Evolutionary conservation across 1,139 yeast genomes (phyloP), one percentile per base, ranked within the genome.

Genomic region (Pichia sp.): DNA sequence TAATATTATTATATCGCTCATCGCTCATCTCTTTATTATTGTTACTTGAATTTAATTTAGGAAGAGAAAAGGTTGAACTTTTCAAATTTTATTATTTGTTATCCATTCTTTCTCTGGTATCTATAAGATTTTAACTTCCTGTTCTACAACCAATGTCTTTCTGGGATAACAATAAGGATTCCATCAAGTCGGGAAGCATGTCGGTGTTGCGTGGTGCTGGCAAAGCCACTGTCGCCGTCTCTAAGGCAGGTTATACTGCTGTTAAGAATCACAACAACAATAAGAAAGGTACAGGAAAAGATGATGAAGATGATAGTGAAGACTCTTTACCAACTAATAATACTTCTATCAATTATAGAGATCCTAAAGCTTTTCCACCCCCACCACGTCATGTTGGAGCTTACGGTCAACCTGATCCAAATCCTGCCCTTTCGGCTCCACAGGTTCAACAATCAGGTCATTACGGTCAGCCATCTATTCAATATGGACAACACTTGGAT

Each of bases 101-200:
- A 16, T 16, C 16, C 16, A 16, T 16, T 16, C 16, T 16, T 16
- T 16, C 16, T 16, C 16, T 16, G 16, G 16, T 16, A 16, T 16
- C 16, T 16, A 16, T 16, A 16, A 16, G 16, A 16, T 16, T 16
- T 16, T 16, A 16, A 16, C 10, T 29, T 12, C 27, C 20, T 29
- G 20, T 9, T 16, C 4, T 23, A 3, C 12, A 8, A 6, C n/a
- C 48, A 53, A 54, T 51, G 37, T 67, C 78, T 4, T 76, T 74
- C 53, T 76, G 80, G 80, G 78, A 74, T 28, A 70, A 71, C 49
- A 71, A 76, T 57, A 75, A 75, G 51, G 80, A 63, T 41, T 53
- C 71, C 0, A 66, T 76, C 57, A 74, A 73, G 47, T 55, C 71
- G 1, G 80, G 72, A 0, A 74, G 79, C 2, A 53, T 63, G 9